Base-by-base conservation (phyloP, 1,139 yeast species). In the Zygotorulaspora mrakii region DNA sequence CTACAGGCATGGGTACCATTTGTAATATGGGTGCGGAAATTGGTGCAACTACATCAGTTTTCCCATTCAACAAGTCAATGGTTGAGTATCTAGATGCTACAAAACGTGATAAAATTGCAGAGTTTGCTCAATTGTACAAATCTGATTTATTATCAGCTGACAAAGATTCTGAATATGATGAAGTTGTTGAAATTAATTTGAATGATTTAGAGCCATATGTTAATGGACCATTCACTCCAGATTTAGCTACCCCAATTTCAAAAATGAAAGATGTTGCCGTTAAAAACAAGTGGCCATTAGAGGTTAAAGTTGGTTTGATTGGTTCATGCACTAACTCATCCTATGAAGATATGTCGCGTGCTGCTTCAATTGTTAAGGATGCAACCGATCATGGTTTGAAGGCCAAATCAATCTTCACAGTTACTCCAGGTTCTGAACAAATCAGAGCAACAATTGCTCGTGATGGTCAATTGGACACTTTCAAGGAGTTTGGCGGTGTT, bases 1-100 rank as follows among this genome's bases (percentile, higher is more conserved):
- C 96, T 74, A 89, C 98, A 52, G 98, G 98, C 79, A 89, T 89
- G 98, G 98, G 94, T 69, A 89, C 98, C 62, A 91, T 89, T 71
- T 89, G 98, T 81, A 89, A 89, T 72, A 89, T 89, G 98, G 98
- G 98, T 80, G 98, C 98, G 56, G 98, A 89, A 74, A 87, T 89
- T 59, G 98, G 98, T 76, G 98, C 97, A 49, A 89, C 98, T 54
- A 91, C 98, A 48, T 91, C 97, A 40, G 89, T 85, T 53, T 91
- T 91, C 95, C 98, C 98, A 70, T 88, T 74, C 82, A 87, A 87
- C 76, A 72, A 79, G 58, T 81, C 95, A 52, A 87, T 87, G 95
- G 80, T 71, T 65, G 85, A 83, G 53, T 91, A 86, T 75, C 77
- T 91, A 70, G 70, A 78, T 55, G 95, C 96, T 45, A 91, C 98